Percentiles rank a stretch among this genome's conserved stretches.
phyloP scores from a whole-genome alignment of 2,329 filamentous ascomycete species.

The Aspergillus fumigatus region DNA sequence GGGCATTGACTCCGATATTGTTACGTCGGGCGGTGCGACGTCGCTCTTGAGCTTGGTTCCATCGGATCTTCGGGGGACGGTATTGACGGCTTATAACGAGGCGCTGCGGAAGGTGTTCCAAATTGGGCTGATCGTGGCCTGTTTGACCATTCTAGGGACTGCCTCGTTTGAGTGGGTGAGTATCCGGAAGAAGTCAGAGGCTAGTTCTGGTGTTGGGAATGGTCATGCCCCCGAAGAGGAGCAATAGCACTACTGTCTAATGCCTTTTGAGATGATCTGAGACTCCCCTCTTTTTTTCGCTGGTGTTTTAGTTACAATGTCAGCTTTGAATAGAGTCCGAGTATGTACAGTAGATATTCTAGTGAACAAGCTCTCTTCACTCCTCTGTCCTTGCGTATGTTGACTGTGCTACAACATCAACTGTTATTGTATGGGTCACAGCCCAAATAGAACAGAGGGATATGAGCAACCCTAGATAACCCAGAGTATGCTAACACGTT shows the following conservation, averaged over 20 bases:
- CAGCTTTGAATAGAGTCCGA: not conserved
- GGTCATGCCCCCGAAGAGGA: not conserved
- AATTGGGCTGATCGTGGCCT: conserved; percentile 1
- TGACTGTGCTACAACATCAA: no score
- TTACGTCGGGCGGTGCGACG: not conserved
- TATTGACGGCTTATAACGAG: not conserved
- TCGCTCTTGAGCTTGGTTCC: not conserved
- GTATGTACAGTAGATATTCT: not conserved
- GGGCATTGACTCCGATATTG: not conserved
- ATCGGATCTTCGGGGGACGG: not conserved
- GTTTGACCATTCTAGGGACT: not conserved
- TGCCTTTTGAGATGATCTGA: not conserved
- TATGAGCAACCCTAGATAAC: no score
- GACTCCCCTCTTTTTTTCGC: not conserved
- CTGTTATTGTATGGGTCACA: no score
- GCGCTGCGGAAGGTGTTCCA: conserved; percentile 2
- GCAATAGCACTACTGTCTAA: not conserved
- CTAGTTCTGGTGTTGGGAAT: not conserved
- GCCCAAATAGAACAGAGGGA: no score
- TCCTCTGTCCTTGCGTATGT: not conserved
- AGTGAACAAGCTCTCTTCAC: no score
- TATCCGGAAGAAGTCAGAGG: not conserved
- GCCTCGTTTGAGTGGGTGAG: conserved; percentile 6
- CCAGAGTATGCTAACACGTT: no score
- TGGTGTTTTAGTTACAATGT: not conserved